A percentile compares a stretch with the other conserved stretches of the same genome.
Conservation (phyloP, 805 yeast species). For the Cyberlindnera mycetangii region DNA sequence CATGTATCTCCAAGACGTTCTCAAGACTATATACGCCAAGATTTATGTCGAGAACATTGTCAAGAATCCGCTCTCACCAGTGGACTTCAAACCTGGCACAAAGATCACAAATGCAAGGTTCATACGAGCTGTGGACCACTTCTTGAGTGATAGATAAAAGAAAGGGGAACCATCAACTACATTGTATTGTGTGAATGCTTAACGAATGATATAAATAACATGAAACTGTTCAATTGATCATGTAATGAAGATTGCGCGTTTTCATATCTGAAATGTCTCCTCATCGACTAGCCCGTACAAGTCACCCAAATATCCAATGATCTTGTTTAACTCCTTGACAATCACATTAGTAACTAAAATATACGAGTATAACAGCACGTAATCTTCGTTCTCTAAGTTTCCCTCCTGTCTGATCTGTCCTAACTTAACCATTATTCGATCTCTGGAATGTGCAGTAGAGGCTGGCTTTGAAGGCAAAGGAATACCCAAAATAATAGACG, state of each 20-base stretch:
- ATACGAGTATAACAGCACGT: constrained; percentile 73
- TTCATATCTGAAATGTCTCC: constrained; percentile 25
- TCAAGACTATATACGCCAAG: constrained; percentile 57
- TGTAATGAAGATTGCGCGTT: neutral
- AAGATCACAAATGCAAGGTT: constrained; percentile 58
- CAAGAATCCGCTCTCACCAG: constrained; percentile 56
- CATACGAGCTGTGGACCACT: constrained; percentile 22
- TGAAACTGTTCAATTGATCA: too few relatives aligned
- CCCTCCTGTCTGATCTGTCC: constrained; percentile 49
- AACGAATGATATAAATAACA: neutral
- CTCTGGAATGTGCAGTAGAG: constrained; percentile 70
- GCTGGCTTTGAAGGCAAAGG: constrained; percentile 80
- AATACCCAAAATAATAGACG: constrained; percentile 70
- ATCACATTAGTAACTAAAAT: constrained; percentile 68
- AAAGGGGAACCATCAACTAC: neutral
- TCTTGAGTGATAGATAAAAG: constrained; percentile 11
- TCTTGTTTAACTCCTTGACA: constrained; percentile 58
- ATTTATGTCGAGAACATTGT: constrained; percentile 60
- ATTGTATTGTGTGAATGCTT: neutral
- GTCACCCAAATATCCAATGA: constrained; percentile 52
- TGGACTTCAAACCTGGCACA: constrained; percentile 52
- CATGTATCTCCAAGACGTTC: constrained; percentile 51
- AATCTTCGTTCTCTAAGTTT: constrained; percentile 60
- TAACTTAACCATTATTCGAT: constrained; percentile 61
- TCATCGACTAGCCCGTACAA: constrained; percentile 61